Conservation (phyloP, 768 basidiomycete species). For the Auriscalpium vulgare region DNA sequence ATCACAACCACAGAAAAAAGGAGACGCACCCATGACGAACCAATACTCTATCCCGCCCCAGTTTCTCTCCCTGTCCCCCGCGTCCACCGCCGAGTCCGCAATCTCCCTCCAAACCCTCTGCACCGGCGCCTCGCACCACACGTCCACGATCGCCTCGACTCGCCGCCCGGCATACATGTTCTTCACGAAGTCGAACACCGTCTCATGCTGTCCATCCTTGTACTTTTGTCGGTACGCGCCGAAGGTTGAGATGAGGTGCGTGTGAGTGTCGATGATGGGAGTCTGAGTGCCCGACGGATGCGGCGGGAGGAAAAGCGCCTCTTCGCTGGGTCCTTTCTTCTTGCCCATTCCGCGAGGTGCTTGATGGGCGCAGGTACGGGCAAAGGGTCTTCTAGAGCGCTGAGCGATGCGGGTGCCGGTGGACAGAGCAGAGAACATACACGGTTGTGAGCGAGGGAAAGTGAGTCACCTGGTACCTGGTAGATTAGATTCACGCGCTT, state of each 20-base stretch:
- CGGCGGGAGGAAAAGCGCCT: conserved; percentile 6
- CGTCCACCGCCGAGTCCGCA: conserved; percentile 58
- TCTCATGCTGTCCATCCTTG: conserved; percentile 41
- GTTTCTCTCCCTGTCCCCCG: conserved; percentile 35
- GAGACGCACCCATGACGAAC: conserved; percentile 66
- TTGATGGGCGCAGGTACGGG: background rate
- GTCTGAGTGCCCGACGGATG: conserved; percentile 8
- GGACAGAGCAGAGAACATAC: background rate
- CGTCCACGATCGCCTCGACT: conserved; percentile 69
- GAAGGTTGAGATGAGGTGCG: conserved; percentile 73
- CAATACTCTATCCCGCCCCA: conserved; percentile 74
- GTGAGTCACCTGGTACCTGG: background rate
- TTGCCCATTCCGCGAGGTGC: conserved; percentile 7
- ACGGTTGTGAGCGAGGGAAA: background rate
- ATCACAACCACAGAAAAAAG: background rate
- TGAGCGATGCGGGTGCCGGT: background rate
- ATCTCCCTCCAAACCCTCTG: conserved; percentile 55
- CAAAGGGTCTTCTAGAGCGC: too few species aligned
- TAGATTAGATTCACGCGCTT: background rate
- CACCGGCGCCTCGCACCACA: conserved; percentile 84
- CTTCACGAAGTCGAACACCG: conserved; percentile 63
- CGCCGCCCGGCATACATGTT: conserved; percentile 49
- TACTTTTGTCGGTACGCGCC: conserved; percentile 55
- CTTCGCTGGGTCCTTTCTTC: conserved; percentile 9
- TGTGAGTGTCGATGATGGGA: conserved; percentile 76